Conservation (phyloP, 2,329 filamentous ascomycete genomes). For the Polytolypa hystricis region DNA sequence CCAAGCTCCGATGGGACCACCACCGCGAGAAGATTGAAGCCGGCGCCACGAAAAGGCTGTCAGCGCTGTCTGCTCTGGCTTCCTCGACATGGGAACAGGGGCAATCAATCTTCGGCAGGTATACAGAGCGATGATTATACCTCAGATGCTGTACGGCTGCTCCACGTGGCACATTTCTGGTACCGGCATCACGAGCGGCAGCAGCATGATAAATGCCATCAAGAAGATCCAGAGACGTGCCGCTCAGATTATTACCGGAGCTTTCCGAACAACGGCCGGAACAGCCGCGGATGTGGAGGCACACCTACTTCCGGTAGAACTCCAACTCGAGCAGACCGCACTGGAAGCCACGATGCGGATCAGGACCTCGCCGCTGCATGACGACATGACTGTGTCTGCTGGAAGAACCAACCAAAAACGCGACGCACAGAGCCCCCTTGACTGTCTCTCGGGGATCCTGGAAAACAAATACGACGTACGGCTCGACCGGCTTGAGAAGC, state of each 20-base stretch:
- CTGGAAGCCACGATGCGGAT: slow-evolving; percentile 16
- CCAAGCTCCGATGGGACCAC: slow-evolving; percentile 14
- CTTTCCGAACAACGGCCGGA: slow-evolving; percentile 16
- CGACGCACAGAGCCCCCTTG: too few species aligned
- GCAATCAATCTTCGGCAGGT: slow-evolving; percentile 16
- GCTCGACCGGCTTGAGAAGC: too few species aligned
- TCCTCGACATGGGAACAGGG: slow-evolving; percentile 16
- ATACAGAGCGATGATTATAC: slow-evolving; percentile 17
- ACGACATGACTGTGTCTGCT: slow-evolving; percentile 6
- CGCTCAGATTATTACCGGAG: slow-evolving; percentile 19
- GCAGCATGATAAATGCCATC: too few species aligned
- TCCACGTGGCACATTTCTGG: slow-evolving; percentile 18
- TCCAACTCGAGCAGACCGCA: slow-evolving; percentile 15
- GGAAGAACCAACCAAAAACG: too few species aligned
- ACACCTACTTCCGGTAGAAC: slow-evolving; percentile 15
- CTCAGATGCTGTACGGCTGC: slow-evolving; percentile 18
- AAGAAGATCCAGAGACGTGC: slow-evolving; percentile 16
- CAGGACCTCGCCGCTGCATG: slow-evolving; percentile 10
- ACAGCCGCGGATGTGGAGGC: slow-evolving; percentile 19
- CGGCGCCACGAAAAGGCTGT: slow-evolving; percentile 13
- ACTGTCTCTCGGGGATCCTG: too few species aligned
- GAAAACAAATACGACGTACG: too few species aligned
- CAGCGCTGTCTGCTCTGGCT: slow-evolving; percentile 15
- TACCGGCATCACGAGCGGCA: slow-evolving; percentile 3
- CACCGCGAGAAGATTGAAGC: slow-evolving; percentile 15